These are phyloP conservation scores for Zymoseptoria ardabiliae DNA, from an alignment of 2,329 filamentous ascomycete species.

Conservation along the genomic window DNA sequence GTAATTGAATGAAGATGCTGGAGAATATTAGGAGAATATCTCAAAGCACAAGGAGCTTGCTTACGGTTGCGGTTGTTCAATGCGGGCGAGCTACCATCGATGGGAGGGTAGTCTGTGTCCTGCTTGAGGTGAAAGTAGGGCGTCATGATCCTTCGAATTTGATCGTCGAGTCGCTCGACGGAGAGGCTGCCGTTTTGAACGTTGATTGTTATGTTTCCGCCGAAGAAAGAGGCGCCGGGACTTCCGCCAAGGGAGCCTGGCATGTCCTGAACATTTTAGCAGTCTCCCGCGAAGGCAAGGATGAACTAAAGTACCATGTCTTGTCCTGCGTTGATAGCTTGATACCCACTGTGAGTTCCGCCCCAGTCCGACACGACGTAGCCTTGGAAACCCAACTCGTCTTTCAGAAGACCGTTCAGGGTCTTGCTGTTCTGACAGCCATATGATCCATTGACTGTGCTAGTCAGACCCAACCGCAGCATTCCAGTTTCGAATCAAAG, in stretches of 20 bases:
- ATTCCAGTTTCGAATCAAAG: too few relatives aligned
- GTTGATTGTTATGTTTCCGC: conserved; percentile 37
- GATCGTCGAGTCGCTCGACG: conserved; percentile 50
- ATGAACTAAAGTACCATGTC: conserved; percentile 21
- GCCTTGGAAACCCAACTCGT: conserved; percentile 66
- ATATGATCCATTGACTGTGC: conserved; percentile 60
- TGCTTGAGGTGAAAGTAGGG: conserved; percentile 53
- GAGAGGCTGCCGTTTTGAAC: conserved; percentile 50
- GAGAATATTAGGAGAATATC: not conserved
- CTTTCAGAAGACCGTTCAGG: conserved; percentile 62
- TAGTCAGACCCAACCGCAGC: too few relatives aligned
- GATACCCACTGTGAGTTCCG: conserved; percentile 51
- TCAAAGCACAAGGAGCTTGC: not conserved
- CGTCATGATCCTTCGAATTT: conserved; percentile 45
- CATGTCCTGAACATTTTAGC: conserved; percentile 41
- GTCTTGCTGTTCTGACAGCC: conserved; percentile 56
- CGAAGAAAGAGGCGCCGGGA: conserved; percentile 17
- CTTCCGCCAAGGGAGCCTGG: conserved; percentile 32
- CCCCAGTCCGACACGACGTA: conserved; percentile 58
- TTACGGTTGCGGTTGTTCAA: conserved; percentile 7
- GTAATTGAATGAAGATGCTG: conserved; percentile 8
- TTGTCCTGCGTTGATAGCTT: conserved; percentile 16
- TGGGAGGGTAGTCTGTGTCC: conserved; percentile 34
- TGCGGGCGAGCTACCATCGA: conserved; percentile 28
- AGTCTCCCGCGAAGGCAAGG: conserved; percentile 39